phyloP scores from a whole-genome alignment of 2,329 filamentous ascomycete genomes.

The Pseudocercospora fijiensis region DNA sequence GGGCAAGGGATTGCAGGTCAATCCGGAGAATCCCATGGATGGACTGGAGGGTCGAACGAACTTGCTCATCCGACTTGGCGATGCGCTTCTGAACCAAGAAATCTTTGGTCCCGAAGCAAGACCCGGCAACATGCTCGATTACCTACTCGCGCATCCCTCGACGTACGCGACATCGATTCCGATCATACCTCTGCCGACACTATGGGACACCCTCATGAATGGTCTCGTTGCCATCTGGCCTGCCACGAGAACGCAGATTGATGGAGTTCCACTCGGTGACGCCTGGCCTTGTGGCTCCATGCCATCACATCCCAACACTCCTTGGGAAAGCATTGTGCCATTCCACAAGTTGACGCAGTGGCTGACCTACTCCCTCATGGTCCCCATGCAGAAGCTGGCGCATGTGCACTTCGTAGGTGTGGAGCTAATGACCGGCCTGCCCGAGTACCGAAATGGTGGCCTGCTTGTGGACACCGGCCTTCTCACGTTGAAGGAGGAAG shows the following conservation, averaged over 20 bases:
- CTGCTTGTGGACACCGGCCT: slow-evolving; percentile 83
- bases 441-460: slow-evolving; percentile 90
- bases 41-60: slow-evolving; percentile 82
- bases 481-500: slow-evolving; percentile 69
- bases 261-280: slow-evolving; percentile 84
- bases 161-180: slow-evolving; percentile 86
- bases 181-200: slow-evolving; percentile 78
- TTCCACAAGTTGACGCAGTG: slow-evolving; percentile 96
- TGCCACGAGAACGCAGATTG: slow-evolving; percentile 76
- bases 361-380: slow-evolving; percentile 92
- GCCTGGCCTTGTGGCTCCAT: slow-evolving; percentile 89
- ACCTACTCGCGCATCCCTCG: slow-evolving; percentile 85
- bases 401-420: slow-evolving; percentile 77
- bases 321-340: slow-evolving; percentile 79
- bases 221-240: slow-evolving; percentile 89
- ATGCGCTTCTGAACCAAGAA: slow-evolving; percentile 75
- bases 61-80: slow-evolving; percentile 71
- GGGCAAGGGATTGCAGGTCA: slow-evolving; percentile 80
- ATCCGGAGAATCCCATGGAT: slow-evolving; percentile 74
- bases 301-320: slow-evolving; percentile 67
- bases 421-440: slow-evolving; percentile 82
- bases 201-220: slow-evolving; percentile 90
- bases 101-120: slow-evolving; percentile 81
- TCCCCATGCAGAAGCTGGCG: slow-evolving; percentile 79
- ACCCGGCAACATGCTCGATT: slow-evolving; percentile 93